These are phyloP conservation scores for Phialocephala subalpina DNA, from an alignment of 2,329 filamentous ascomycete species.

Conservation along the genomic window DNA sequence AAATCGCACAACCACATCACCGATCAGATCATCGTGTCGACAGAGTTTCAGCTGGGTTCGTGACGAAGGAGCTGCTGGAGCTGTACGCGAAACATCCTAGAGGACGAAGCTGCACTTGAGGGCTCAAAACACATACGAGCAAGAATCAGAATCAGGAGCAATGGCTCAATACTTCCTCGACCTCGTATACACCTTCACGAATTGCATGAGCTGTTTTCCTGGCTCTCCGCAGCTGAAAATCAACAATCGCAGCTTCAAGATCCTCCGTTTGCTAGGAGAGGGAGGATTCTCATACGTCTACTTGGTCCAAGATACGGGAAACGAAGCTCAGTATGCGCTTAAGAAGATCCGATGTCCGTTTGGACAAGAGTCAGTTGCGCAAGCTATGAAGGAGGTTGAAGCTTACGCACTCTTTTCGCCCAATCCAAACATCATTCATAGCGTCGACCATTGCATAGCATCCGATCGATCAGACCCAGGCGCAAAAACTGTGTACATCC, in stretches of 20 bases:
- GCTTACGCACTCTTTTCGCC: slow-evolving; percentile 91
- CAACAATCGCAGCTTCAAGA: slow-evolving; percentile 95
- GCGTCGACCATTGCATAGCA: slow-evolving; percentile 82
- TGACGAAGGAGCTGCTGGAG: slow-evolving; percentile 19
- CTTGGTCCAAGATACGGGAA: slow-evolving; percentile 90
- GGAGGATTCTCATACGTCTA: slow-evolving; percentile 99
- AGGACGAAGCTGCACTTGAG: slow-evolving; percentile 10
- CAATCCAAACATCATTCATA: slow-evolving; percentile 85
- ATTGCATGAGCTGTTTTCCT: slow-evolving; percentile 96
- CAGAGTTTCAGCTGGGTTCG: slow-evolving; percentile 5
- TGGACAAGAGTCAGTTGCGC: slow-evolving; percentile 92
- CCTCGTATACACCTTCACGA: slow-evolving; percentile 88
- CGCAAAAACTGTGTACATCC: slow-evolving; percentile 94
- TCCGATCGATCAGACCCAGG: slow-evolving; percentile 73
- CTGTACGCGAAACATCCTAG: slow-evolving; percentile 20
- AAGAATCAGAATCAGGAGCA: slow-evolving; percentile 13
- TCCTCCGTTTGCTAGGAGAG: slow-evolving; percentile 92
- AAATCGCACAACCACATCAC: background rate
- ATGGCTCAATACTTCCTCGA: slow-evolving; percentile 91
- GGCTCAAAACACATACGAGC: background rate
- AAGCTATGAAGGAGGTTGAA: slow-evolving; percentile 96
- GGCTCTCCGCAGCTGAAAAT: slow-evolving; percentile 94
- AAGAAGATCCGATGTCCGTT: slow-evolving; percentile 99
- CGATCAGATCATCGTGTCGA: background rate
- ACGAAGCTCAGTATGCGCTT: slow-evolving; percentile 86